Base-by-base conservation (phyloP, 257 asterid species). In the Forsythia suspensa region DNA sequence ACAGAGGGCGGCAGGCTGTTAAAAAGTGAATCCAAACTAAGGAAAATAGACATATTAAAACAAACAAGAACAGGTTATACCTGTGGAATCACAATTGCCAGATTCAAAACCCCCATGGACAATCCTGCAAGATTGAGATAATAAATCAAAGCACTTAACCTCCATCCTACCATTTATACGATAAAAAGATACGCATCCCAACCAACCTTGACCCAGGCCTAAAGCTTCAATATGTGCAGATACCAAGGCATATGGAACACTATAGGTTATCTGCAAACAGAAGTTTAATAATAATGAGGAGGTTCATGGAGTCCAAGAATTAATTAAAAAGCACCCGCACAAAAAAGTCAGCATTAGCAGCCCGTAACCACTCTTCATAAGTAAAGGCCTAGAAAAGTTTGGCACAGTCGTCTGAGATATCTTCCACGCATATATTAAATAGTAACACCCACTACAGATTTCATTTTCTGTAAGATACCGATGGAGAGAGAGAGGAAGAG, bases 161-260 rank as follows among this genome's bases (percentile, higher is more conserved):
- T 73, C 46, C 72, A 75, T 34, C 37, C 67, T 69, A 9, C 73
- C 42, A 66, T 39, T 37, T 36, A 51, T 63, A 36, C 70, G 55
- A 71, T 41, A 34, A 74, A 76, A 75, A 70, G 79, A 59, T 57
- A 16, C 76, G 73, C 61, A 76, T 79, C 12, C 76, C 74, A 79
- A 82, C 92, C 61, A 82, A 94, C 97, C 98, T 89, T 92, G 97
- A 82, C 97, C 97, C 46, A 92, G 87, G 84, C 97, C 97, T 83
- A 91, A 84, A 77, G 91, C 88, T 85, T 94, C 96, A 78, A 92
- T 91, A 21, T 90, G 93, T 39, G 96, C 79, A 46, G 97, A 85
- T 61, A 94, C 85, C 92, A 92, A 81, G 82, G 98, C 97, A 87
- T 94, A 92, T 37, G 98, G 98, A 69, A 94, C 96, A 85, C 97